Conservation (phyloP, 495 filamentous ascomycete species). For the Podospora appendiculata region DNA sequence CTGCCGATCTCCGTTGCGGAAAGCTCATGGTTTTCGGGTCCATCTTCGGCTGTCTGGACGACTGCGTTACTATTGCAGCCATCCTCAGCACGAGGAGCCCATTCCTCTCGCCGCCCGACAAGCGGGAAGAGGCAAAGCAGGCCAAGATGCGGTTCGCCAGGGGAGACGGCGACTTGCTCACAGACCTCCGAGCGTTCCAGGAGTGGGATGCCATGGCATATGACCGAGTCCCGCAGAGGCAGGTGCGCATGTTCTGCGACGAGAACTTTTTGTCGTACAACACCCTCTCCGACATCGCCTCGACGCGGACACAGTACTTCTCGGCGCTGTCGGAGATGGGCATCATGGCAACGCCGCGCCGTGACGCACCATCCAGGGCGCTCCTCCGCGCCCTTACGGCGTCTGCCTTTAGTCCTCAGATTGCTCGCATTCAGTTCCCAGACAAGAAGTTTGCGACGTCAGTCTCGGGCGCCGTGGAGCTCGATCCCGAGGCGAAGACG, state of each 20-base stretch:
- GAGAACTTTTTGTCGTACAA: conserved; percentile 80
- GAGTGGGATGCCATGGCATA: conserved; percentile 63
- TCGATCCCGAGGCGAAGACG: conserved; percentile 84
- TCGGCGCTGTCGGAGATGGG: conserved; percentile 79
- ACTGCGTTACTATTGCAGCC: conserved; percentile 81
- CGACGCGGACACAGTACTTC: conserved; percentile 78
- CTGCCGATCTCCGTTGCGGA: conserved; percentile 83
- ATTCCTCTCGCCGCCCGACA: conserved; percentile 73
- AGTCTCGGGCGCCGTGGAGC: conserved; percentile 75
- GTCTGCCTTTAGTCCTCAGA: conserved; percentile 82
- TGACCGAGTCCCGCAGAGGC: conserved; percentile 47
- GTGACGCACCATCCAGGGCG: conserved; percentile 35
- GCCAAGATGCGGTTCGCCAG: conserved; percentile 64
- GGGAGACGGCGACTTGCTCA: conserved; percentile 79
- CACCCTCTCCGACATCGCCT: conserved; percentile 77
- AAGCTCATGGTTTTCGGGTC: conserved; percentile 96
- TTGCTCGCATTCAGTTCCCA: conserved; percentile 84
- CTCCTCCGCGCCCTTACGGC: conserved; percentile 86
- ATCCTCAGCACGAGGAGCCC: conserved; percentile 80
- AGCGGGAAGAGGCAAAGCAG: conserved; percentile 74
- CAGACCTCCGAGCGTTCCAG: conserved; percentile 76
- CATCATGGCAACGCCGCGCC: conserved; percentile 30
- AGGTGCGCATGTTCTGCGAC: conserved; percentile 72
- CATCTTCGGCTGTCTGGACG: conserved; percentile 84
- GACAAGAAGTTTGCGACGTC: conserved; percentile 90